Evolutionary conservation across 768 basidiomycete genomes (phyloP).

Genomic region (Lactarius sp.): DNA sequence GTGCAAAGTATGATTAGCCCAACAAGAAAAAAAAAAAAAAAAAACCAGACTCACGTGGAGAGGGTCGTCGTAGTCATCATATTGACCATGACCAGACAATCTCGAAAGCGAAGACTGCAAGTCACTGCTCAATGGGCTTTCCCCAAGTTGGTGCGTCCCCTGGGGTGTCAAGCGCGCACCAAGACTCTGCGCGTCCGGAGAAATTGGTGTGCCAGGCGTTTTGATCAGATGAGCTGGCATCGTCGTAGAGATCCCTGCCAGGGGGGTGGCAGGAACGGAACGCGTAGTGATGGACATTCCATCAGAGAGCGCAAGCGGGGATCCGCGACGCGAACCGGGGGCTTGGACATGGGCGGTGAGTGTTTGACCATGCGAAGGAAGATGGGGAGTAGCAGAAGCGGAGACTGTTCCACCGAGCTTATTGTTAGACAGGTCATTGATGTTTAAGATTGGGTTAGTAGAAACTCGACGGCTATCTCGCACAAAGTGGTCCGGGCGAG

Average conservation of each 20-base stretch:
- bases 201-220: slow-evolving; percentile 62
- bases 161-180: slow-evolving; percentile 58
- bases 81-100: slow-evolving; percentile 51
- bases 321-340: slow-evolving; percentile 65
- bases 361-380: slow-evolving; percentile 58
- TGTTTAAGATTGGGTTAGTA: slow-evolving; percentile 66
- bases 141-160: slow-evolving; percentile 42
- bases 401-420: slow-evolving; percentile 47
- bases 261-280: slow-evolving; percentile 80
- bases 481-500: slow-evolving; percentile 54
- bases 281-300: slow-evolving; percentile 54
- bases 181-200: slow-evolving; percentile 52
- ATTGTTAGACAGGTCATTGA: slow-evolving; percentile 43
- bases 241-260: slow-evolving; percentile 50
- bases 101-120: slow-evolving; percentile 72
- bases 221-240: slow-evolving; percentile 50
- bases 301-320: slow-evolving; percentile 64
- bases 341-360: slow-evolving; percentile 34
- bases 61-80: slow-evolving; percentile 52
- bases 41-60: slow-evolving; percentile 41
- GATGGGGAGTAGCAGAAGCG: slow-evolving; percentile 57
- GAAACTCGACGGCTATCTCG: slow-evolving; percentile 65
- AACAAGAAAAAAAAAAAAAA: slow-evolving; percentile 3
- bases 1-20: slow-evolving; percentile 19
- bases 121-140: slow-evolving; percentile 49